phyloP scores from a whole-genome alignment of 2,329 filamentous ascomycete genomes.

The Sporothrix phasma region DNA sequence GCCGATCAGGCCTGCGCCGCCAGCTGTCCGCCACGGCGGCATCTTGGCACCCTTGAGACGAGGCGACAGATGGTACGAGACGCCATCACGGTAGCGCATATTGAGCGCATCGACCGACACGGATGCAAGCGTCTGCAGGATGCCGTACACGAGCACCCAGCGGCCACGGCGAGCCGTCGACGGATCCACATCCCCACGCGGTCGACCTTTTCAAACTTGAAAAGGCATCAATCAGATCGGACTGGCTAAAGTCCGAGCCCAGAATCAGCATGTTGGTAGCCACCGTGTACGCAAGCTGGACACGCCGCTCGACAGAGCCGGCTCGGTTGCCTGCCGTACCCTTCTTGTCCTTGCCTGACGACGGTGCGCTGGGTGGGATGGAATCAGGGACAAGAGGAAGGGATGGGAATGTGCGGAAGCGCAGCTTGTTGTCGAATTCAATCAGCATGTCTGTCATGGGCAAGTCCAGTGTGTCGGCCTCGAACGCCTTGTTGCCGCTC shows the following conservation, averaged over 20 bases:
- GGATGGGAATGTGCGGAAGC: conserved; percentile 59
- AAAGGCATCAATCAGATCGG: conserved; percentile 46
- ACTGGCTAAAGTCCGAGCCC: conserved; percentile 42
- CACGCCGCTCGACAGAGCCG: conserved; percentile 36
- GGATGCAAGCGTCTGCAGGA: conserved; percentile 50
- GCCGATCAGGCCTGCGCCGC: conserved; percentile 25
- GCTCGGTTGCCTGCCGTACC: conserved; percentile 16
- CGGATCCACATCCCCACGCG: conserved; percentile 41
- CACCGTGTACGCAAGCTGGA: conserved; percentile 49
- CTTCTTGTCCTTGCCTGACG: conserved; percentile 19
- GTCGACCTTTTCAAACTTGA: conserved; percentile 47
- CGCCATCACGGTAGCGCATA: conserved; percentile 41
- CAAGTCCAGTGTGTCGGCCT: conserved; percentile 43
- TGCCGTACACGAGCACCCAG: conserved; percentile 51
- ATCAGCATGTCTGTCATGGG: conserved; percentile 57
- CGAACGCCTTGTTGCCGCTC: conserved; percentile 36
- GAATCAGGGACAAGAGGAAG: conserved; percentile 54
- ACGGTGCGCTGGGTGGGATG: conserved; percentile 26
- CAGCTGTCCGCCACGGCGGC: conserved; percentile 43
- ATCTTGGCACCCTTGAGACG: conserved; percentile 40
- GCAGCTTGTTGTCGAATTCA: conserved; percentile 52
- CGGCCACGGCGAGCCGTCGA: conserved; percentile 46
- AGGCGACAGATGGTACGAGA: conserved; percentile 48
- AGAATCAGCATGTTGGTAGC: conserved; percentile 50
- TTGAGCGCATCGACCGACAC: conserved; percentile 48